Base-by-base conservation (phyloP, 352 stramenopile species). In the Phytophthora nicotianae region DNA sequence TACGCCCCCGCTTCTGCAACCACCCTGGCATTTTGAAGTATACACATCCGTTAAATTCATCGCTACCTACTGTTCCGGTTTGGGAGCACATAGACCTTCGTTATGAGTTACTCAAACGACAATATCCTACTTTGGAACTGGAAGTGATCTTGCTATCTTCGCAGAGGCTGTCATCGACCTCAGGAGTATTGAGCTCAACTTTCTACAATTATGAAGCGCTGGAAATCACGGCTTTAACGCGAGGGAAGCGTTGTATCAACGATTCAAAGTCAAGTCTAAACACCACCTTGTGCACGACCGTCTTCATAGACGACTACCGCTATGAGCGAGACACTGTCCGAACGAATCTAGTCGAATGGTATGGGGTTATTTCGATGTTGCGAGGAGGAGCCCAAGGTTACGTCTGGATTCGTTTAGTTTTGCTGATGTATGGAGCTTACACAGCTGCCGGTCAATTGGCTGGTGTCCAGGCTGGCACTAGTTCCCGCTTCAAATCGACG, bases 291-390 rank as follows among this genome's bases (percentile, higher is more conserved):
- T 68, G 76, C 35, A 33, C 26, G 6, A 81, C 74, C 0, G 47
- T 85, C 3, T 81, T 88, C 21, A 13, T 88, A 7, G 78, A 88
- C 38, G 78, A 88, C 47, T 81, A 78, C 24, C 67, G 77, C 11
- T 89, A 87, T 26, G 75, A 86, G 26, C 65, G 77, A 1, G 60
- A 68, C 10, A 48, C 62, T 1, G 4, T 85, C 0, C 63, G 71
- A 50, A 79, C 67, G 5, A 78, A 79, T 24, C 52, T 70, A 2
- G 53, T 60, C 4, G 70, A 83, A 16, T 77, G 64, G 62, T 80
- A 77, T 19, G 11, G 14, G 2, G 45, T 81, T 23, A 72, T 72
- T 9, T 55, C 70, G 1, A 9, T 54, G 2, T 21, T 86, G 35
- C 77, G 77, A 19, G 62, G 54, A 4, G 26, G 57, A 8, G 66